phyloP scores from a whole-genome alignment of 2,329 filamentous ascomycete genomes.

The Dryadomyces quercivorus region DNA sequence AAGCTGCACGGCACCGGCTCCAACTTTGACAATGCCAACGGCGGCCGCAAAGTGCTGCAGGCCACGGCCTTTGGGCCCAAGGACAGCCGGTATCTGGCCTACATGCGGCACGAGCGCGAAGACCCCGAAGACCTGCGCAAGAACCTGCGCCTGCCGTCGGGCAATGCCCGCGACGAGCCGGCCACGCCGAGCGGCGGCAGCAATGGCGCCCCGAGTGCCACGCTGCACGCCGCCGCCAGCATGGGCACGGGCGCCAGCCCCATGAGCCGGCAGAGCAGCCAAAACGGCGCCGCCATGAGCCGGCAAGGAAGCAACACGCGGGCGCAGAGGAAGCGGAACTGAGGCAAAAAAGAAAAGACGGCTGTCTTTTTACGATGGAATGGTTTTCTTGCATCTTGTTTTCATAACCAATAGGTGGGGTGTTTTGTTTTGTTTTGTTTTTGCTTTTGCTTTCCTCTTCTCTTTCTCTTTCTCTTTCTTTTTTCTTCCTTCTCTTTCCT shows the following conservation, averaged over 20 bases:
- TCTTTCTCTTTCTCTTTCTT: background rate
- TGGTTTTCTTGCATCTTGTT: background rate
- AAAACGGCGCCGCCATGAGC: constrained; percentile 44
- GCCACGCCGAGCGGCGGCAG: constrained; percentile 16
- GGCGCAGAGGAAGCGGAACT: constrained; percentile 14
- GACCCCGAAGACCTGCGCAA: constrained; percentile 38
- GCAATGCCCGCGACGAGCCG: constrained; percentile 29
- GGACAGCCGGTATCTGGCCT: constrained; percentile 35
- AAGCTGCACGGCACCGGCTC: constrained; percentile 38
- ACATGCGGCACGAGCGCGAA: constrained; percentile 28
- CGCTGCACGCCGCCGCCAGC: background rate
- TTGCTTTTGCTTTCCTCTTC: background rate
- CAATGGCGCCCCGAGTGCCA: background rate
- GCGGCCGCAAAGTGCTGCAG: constrained; percentile 43
- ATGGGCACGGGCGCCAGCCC: constrained; percentile 24
- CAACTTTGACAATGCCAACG: constrained; percentile 41
- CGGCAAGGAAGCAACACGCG: constrained; percentile 33
- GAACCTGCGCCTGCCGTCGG: constrained; percentile 34
- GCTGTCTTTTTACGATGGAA: background rate
- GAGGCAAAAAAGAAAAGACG: background rate
- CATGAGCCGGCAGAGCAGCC: constrained; percentile 45
- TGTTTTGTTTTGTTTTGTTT: background rate
- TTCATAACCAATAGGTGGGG: background rate
- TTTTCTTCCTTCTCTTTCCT: background rate
- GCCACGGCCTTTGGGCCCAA: constrained; percentile 36